Evolutionary conservation across 257 asterid species (phyloP).

Genomic region (Nicotiana noctiflora): DNA sequence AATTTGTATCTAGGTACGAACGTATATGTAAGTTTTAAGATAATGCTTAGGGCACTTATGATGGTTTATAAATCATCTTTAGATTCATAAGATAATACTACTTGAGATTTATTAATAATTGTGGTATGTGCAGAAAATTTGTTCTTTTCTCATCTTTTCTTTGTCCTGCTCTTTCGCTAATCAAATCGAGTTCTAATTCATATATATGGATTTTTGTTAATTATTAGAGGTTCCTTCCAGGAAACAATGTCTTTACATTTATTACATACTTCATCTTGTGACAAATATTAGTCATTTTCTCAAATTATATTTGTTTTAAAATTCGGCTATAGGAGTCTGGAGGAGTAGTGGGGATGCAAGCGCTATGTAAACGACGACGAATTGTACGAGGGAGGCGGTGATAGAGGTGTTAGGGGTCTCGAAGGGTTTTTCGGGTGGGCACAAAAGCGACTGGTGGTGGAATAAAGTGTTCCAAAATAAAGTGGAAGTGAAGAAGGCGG

Average conservation of each 20-base stretch:
- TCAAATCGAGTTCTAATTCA: not conserved
- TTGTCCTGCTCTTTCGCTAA: not conserved
- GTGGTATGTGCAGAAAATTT: not conserved
- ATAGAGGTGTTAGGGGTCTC: too few relatives aligned
- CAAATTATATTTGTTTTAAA: not conserved
- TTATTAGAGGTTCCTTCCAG: not conserved
- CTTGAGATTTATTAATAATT: not conserved
- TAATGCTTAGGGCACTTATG: not conserved
- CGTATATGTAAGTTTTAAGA: not conserved
- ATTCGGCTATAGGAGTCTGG: too few relatives aligned
- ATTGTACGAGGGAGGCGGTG: too few relatives aligned
- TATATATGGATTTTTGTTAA: not conserved
- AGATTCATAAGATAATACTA: not conserved
- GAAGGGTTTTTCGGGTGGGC: too few relatives aligned
- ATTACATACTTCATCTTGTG: not conserved
- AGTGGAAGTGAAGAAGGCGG: too few relatives aligned
- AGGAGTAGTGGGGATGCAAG: too few relatives aligned
- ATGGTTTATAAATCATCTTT: constrained; percentile 1
- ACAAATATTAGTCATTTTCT: not conserved
- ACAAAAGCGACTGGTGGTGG: too few relatives aligned
- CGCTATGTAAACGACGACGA: too few relatives aligned
- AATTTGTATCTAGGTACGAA: not conserved
- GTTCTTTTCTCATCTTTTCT: not conserved
- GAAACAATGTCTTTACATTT: not conserved
- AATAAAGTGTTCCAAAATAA: too few relatives aligned